Base-by-base conservation (phyloP, 2,329 filamentous ascomycete species). In the Aotearoamyces nothofagi region DNA sequence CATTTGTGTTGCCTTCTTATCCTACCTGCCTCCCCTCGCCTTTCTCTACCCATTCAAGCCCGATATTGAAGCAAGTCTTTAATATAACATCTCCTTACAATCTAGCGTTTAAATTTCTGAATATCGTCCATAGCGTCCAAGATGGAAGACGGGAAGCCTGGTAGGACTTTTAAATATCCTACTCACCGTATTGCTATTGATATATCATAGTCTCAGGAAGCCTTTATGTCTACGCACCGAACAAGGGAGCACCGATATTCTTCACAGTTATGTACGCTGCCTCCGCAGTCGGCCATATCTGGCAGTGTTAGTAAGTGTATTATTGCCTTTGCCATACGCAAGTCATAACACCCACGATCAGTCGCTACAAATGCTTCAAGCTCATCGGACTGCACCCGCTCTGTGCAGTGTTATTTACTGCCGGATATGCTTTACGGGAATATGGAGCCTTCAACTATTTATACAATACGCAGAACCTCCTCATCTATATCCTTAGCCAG, bases 211-310 rank as follows among this genome's bases (percentile, higher is more conserved):
- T n/a, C n/a, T n/a, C n/a, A n/a, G n/a, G n/a, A n/a, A n/a, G n/a
- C n/a, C n/a, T n/a, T n/a, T n/a, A n/a, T n/a, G n/a, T 60, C 39
- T 71, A 70, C 35, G 58, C 57, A 9, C 68, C 68, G 0, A 67
- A 63, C 43, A 65, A 66, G 42, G 53, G 38, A 4, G 64, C 64
- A 1, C 64, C 68, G 0, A 55, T 69, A 12, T 39, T 67, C 25
- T 72, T 69, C 42, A 53, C 60, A 3, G 38, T 62, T 10, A 39
- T 62, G 1, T 66, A 64, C 33, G 46, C 50, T 4, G 37, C 58
- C 17, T 66, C 64, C 1, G 58, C 55, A 4, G 23, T 46, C n/a
- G 37, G 53, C 3, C 66, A 72, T 39, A 43, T 56, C n/a, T 71
- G 58, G 47, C 67, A 71, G 42, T 67, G 60, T 40, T 51, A 55